Percentiles rank a stretch among this genome's conserved stretches.
These are phyloP conservation scores for Drechslera avenae DNA, from an alignment of 2,329 filamentous ascomycete species.

Conservation along the genomic window DNA sequence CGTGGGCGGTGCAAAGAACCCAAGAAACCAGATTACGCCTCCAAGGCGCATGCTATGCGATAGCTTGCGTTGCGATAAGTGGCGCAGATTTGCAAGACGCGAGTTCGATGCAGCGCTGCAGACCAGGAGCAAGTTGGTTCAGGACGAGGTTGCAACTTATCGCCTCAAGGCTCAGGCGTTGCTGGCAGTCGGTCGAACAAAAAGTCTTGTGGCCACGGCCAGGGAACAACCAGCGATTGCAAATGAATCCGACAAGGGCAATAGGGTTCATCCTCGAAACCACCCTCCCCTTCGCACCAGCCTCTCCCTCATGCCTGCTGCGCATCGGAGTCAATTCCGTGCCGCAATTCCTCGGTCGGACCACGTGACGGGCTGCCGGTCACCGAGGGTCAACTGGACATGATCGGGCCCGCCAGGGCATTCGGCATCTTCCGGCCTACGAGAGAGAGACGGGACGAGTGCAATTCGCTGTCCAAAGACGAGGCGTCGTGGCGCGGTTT, in stretches of 20 bases:
- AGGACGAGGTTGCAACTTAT: background rate
- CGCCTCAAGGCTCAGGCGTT: background rate
- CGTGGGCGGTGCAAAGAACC: conserved; percentile 5
- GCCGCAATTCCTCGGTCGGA: background rate
- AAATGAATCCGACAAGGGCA: background rate
- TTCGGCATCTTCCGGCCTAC: conserved; percentile 5
- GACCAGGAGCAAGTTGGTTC: too few species aligned
- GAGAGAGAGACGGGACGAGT: background rate
- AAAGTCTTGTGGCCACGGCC: background rate
- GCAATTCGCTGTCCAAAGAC: background rate
- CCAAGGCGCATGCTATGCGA: too few species aligned
- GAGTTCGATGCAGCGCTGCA: too few species aligned
- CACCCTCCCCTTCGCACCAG: conserved; percentile 5
- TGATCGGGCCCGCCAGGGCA: background rate
- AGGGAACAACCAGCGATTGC: conserved; percentile 5
- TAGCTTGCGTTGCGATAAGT: background rate
- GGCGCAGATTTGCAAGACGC: background rate
- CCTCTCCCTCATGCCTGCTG: background rate
- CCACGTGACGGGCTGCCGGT: conserved; percentile 8
- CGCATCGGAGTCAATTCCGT: conserved; percentile 8
- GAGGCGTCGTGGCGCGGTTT: conserved; percentile 7
- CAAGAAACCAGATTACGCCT: background rate
- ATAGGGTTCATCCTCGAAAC: conserved; percentile 8
- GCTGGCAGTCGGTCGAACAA: background rate
- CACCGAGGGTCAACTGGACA: conserved; percentile 4